phyloP scores from a whole-genome alignment of 169 alveolate genomes.

The Plasmodium ovale region DNA sequence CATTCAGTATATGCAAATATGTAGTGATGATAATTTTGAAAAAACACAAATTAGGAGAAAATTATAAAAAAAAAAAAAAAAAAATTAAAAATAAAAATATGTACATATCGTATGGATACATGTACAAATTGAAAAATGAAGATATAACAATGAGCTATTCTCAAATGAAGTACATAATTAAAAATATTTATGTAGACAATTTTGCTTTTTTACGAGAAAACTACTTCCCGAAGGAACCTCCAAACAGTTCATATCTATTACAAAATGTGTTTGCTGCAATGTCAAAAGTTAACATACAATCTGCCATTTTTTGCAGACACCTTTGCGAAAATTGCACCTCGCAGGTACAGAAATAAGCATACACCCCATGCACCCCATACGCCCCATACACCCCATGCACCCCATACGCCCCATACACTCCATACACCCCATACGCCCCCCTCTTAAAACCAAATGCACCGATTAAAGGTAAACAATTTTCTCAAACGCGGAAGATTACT shows the following conservation, averaged over 20 bases:
- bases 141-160: conserved; percentile 9
- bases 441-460: too few species aligned
- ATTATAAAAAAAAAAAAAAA: conserved; percentile 1
- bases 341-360: too few species aligned
- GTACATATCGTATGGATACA: conserved; percentile 61
- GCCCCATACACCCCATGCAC: too few species aligned
- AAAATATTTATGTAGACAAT: conserved; percentile 26
- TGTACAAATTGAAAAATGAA: conserved; percentile 57
- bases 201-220: conserved; percentile 6
- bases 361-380: too few species aligned
- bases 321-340: too few species aligned
- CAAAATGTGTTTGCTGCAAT: too few species aligned
- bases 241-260: too few species aligned
- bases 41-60: conserved; percentile 7
- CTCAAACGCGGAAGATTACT: too few species aligned
- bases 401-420: too few species aligned
- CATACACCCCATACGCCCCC: too few species aligned
- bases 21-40: conserved; percentile 28
- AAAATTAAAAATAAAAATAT: conserved; percentile 28
- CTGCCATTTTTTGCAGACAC: too few species aligned
- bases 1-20: conserved; percentile 46
- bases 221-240: conserved; percentile 10
- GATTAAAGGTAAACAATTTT: too few species aligned
- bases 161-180: conserved; percentile 25
- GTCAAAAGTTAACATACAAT: conserved; percentile 10